Percentiles rank a stretch among this genome's conserved stretches.
phyloP scores from a whole-genome alignment of 805 yeast species.

The Jamesozyma gamospora region DNA sequence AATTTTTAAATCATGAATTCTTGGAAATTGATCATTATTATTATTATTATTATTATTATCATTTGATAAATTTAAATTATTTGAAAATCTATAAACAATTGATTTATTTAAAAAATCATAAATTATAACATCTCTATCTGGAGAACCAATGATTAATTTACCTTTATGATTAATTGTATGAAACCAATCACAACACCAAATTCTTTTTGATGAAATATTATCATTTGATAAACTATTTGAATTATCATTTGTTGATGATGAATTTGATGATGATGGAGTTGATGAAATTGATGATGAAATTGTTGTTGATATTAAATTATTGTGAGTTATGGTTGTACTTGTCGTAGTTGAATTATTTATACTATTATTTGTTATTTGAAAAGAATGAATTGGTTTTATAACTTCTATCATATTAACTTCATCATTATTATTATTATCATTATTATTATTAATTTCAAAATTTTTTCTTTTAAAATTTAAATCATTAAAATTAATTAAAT shows the following conservation, averaged over 20 bases:
- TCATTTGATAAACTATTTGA: not conserved
- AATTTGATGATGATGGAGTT: slow-evolving; percentile 1
- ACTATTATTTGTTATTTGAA: slow-evolving; percentile 9
- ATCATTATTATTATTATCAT: slow-evolving; percentile 3
- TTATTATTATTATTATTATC: not conserved
- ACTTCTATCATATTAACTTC: slow-evolving; percentile 13
- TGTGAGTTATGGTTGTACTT: too few relatives aligned
- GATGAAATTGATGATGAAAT: slow-evolving; percentile 1
- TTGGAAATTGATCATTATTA: slow-evolving; percentile 24
- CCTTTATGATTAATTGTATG: slow-evolving; percentile 35
- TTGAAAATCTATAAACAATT: slow-evolving; percentile 25
- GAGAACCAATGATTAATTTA: slow-evolving; percentile 62
- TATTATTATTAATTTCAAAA: not conserved
- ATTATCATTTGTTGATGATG: slow-evolving; percentile 1
- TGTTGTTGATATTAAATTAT: too few relatives aligned
- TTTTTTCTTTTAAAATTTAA: slow-evolving; percentile 11
- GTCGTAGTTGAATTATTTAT: too few relatives aligned
- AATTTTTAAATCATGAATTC: slow-evolving; percentile 62
- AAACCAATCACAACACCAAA: slow-evolving; percentile 62
- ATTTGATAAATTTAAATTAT: slow-evolving; percentile 2
- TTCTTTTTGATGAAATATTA: slow-evolving; percentile 23
- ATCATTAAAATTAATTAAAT: slow-evolving; percentile 13
- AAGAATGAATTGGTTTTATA: slow-evolving; percentile 25
- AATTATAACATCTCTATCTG: slow-evolving; percentile 53
- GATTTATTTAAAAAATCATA: slow-evolving; percentile 31